Conservation (phyloP, 495 filamentous ascomycete genomes). For the Aspergillus sparsus region DNA sequence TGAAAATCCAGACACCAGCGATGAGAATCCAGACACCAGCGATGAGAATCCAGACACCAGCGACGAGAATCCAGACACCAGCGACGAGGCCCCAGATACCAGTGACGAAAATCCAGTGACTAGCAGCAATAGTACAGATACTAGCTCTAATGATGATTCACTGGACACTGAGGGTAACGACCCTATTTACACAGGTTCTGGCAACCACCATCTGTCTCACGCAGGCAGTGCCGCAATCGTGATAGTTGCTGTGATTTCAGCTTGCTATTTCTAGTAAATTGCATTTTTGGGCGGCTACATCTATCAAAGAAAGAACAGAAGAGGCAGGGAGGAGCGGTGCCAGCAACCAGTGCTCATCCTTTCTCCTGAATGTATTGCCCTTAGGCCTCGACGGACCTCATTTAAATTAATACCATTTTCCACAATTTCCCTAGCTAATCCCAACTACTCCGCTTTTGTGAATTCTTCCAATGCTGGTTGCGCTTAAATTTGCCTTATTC, state of each 20-base stretch:
- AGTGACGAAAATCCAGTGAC: not conserved
- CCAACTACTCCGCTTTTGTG: no score
- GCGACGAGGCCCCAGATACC: not conserved
- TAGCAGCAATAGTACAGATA: not conserved
- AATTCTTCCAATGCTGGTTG: no score
- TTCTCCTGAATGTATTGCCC: no score
- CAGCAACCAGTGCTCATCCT: no score
- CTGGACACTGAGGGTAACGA: not conserved
- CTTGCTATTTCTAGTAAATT: not conserved
- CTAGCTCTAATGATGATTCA: not conserved
- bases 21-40: not conserved
- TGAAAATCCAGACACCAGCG: not conserved
- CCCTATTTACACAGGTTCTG: not conserved
- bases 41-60: not conserved
- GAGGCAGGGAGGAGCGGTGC: no score
- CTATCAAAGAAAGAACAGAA: no score
- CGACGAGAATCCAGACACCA: not conserved
- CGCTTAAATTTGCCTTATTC: no score
- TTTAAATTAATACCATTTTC: no score
- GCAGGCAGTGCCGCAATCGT: not conserved
- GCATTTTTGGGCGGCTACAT: no score
- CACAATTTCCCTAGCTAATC: no score
- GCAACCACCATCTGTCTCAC: not conserved
- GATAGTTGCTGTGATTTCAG: not conserved
- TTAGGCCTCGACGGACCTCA: no score